Evolutionary conservation across 768 basidiomycete species (phyloP).

Genomic region (Suillus sp.): DNA sequence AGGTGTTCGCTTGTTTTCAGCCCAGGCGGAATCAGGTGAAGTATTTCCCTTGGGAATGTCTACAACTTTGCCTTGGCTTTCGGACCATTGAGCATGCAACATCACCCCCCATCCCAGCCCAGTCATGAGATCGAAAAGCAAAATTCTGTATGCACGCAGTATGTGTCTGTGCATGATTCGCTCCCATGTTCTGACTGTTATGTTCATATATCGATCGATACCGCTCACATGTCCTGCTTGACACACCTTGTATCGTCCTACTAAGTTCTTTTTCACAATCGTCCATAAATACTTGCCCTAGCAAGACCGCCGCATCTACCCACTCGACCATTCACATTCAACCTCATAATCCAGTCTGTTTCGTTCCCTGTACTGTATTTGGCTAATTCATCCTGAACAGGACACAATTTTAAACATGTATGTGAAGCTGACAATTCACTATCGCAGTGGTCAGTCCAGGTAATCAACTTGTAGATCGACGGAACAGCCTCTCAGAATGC

Average conservation of each 20-base stretch:
- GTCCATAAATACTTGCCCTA: background rate
- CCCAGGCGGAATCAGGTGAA: background rate
- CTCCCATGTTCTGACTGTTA: background rate
- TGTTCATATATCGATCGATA: background rate
- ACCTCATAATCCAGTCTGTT: background rate
- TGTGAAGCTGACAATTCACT: background rate
- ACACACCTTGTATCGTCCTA: background rate
- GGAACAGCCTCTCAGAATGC: too few species aligned
- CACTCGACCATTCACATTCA: background rate
- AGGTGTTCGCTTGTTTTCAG: background rate
- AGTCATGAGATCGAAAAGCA: background rate
- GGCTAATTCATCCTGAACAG: constrained; percentile 30
- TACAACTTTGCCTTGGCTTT: background rate
- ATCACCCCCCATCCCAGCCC: background rate
- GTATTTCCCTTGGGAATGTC: background rate
- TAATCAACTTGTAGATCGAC: too few species aligned
- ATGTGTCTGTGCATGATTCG: background rate
- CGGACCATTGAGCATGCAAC: background rate
- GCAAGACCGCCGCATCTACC: too few species aligned
- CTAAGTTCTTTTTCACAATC: background rate
- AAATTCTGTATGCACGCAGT: background rate
- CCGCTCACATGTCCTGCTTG: background rate
- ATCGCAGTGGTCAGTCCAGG: background rate
- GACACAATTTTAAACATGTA: constrained; percentile 42
- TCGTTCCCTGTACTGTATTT: background rate